Conservation (phyloP, 2,329 filamentous ascomycete genomes). For the Nigrospora sphaerica region DNA sequence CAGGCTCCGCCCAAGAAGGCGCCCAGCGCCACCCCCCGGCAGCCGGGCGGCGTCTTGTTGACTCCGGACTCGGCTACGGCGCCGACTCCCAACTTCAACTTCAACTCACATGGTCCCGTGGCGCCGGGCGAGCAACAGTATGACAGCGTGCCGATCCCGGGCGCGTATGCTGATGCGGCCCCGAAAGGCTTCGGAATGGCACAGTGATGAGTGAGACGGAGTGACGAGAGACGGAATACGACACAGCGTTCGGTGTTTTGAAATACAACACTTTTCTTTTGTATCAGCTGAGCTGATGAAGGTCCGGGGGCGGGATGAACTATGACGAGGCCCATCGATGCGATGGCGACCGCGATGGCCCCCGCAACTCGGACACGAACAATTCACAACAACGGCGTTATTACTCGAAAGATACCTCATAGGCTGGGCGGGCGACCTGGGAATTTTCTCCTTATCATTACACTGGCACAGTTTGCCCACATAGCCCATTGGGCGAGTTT, state of each 20-base stretch:
- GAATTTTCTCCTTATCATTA: background rate
- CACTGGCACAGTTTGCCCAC: too few relatives aligned
- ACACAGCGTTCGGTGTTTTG: too few relatives aligned
- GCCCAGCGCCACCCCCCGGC: constrained; percentile 68
- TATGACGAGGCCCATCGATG: background rate
- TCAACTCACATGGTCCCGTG: constrained; percentile 58
- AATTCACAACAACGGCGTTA: constrained; percentile 1
- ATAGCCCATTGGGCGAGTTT: too few relatives aligned
- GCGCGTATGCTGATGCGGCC: constrained; percentile 57
- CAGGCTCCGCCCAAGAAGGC: constrained; percentile 78
- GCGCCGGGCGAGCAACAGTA: constrained; percentile 80
- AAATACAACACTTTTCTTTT: constrained; percentile 4
- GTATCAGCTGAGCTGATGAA: constrained; percentile 15
- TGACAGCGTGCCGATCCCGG: constrained; percentile 80
- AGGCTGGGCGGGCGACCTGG: background rate
- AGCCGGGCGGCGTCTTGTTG: constrained; percentile 53
- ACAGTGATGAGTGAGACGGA: constrained; percentile 10
- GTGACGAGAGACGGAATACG: background rate
- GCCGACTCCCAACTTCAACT: constrained; percentile 27
- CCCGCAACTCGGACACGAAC: background rate
- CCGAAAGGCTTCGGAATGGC: constrained; percentile 28
- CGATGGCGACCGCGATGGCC: background rate
- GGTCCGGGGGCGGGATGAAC: background rate
- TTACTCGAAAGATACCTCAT: background rate
- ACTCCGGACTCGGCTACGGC: constrained; percentile 36